These are phyloP conservation scores for Aspergillus vadensis DNA, from an alignment of 2,329 filamentous ascomycete species.

Conservation along the genomic window DNA sequence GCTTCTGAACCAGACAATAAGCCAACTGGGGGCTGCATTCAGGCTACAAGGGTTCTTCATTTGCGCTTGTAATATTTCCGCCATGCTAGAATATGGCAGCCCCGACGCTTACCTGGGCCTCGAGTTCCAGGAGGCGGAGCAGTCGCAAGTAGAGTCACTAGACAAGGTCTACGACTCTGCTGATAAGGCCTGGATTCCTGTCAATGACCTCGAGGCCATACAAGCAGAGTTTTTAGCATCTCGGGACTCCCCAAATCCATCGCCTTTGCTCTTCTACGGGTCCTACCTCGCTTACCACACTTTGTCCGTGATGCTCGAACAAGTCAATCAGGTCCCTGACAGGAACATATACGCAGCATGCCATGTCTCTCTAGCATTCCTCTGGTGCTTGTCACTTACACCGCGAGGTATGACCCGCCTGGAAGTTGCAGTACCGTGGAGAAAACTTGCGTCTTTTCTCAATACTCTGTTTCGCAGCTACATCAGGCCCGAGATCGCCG, in stretches of 20 bases:
- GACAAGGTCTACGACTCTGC: slow-evolving; percentile 23
- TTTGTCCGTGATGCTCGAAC: slow-evolving; percentile 45
- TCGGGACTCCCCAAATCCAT: slow-evolving; percentile 20
- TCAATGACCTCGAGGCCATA: slow-evolving; percentile 14
- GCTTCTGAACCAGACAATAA: slow-evolving; percentile 52
- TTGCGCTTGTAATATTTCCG: slow-evolving; percentile 57
- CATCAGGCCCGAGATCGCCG: slow-evolving; percentile 38
- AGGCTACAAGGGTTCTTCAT: slow-evolving; percentile 58
- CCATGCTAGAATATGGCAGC: slow-evolving; percentile 58
- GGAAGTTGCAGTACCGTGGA: slow-evolving; percentile 54
- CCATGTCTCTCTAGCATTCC: slow-evolving; percentile 57
- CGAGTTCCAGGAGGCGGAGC: slow-evolving; percentile 28
- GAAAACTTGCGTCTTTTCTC: slow-evolving; percentile 52
- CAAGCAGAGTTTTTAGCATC: slow-evolving; percentile 18
- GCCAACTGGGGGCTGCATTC: slow-evolving; percentile 50
- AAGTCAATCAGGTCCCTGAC: slow-evolving; percentile 46
- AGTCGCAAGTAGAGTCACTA: slow-evolving; percentile 15
- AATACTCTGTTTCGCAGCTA: slow-evolving; percentile 53
- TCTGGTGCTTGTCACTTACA: slow-evolving; percentile 47
- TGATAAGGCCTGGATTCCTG: slow-evolving; percentile 26
- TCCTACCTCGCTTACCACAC: slow-evolving; percentile 47
- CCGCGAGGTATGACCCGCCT: slow-evolving; percentile 43
- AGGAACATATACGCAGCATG: slow-evolving; percentile 57
- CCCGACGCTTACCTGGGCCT: slow-evolving; percentile 35
- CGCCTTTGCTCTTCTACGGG: slow-evolving; percentile 39